Base-by-base conservation (phyloP, 2,329 filamentous ascomycete genomes). In the Hypocrella siamensis region DNA sequence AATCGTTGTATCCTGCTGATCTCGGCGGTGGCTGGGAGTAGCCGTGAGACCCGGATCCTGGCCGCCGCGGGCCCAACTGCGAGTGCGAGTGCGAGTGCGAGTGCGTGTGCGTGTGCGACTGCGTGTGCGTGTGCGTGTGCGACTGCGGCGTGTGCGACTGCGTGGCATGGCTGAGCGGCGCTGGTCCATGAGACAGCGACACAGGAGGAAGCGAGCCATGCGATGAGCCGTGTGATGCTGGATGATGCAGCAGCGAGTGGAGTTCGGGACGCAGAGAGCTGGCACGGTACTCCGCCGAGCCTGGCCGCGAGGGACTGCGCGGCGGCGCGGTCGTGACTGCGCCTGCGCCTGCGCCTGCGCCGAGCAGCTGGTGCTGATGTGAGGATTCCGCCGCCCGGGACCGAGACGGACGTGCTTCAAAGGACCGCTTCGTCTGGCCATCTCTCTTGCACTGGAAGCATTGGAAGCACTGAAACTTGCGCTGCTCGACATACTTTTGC, bases 391-490 rank as follows among this genome's bases (percentile, higher is more conserved):
- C 11, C 11, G 35, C 29, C 12, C 40, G 33, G 15, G 38, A 26
- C 26, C 45, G 37, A 14, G 44, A 42, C 24, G 39, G 40, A 19
- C 35, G 39, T 26, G 41, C 36, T 8, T 35, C 35, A 14, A 48
- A 46, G 9, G 48, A 39, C 17, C 45, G 44, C 40, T 65, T 57
- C 32, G 63, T 58, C 17, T 60, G 61, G 35, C 65, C 65, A 19
- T 54, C 49, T 46, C 70, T 76, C 40, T 62, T 66, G 47, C 80
- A 86, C 50, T 82, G 80, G 54, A 86, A 80, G 44, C 80, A 86
- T 51, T 84, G 77, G 54, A 86, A 80, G 44, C 80, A 86, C 51
- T 84, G 77, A 40, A 72, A 78, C 38, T 64, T 67, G 19, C 67
- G 60, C 41, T 75, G 70, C 33, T 68, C 64, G 27, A 71, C 57